A percentile compares a stretch with the other conserved stretches of the same genome.
phyloP scores from a whole-genome alignment of 768 basidiomycete genomes.

The Termitomyces sp. region DNA sequence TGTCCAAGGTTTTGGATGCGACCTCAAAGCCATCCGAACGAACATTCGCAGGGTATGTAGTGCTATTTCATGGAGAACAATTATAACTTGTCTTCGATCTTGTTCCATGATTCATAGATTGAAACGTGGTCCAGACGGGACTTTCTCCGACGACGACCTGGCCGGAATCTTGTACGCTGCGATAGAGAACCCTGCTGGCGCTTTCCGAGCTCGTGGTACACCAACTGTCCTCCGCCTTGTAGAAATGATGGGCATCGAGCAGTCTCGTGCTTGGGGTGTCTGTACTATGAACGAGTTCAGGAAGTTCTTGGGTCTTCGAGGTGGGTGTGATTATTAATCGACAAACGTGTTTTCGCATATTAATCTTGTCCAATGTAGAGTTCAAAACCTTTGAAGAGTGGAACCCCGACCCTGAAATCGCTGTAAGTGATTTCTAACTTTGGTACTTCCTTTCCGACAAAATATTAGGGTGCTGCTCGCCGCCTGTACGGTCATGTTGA shows the following conservation, averaged over 20 bases:
- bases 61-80: background rate
- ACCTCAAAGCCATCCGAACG: conserved; percentile 27
- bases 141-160: conserved; percentile 49
- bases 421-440: conserved; percentile 20
- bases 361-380: conserved; percentile 15
- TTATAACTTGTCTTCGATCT: background rate
- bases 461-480: conserved; percentile 18
- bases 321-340: conserved; percentile 24
- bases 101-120: conserved; percentile 23
- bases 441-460: background rate
- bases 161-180: conserved; percentile 40
- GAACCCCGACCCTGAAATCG: conserved; percentile 42
- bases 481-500: conserved; percentile 27
- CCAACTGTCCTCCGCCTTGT: conserved; percentile 42
- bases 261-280: conserved; percentile 49
- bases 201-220: conserved; percentile 42
- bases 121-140: conserved; percentile 36
- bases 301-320: conserved; percentile 40
- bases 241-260: conserved; percentile 52
- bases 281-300: conserved; percentile 56
- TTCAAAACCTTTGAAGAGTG: conserved; percentile 49
- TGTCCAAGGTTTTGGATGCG: conserved; percentile 15
- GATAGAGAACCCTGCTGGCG: conserved; percentile 38
- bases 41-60: conserved; percentile 39
- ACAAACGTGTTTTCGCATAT: background rate